Evolutionary conservation across 1,284 basidiomycete species (phyloP), one percentile per base, ranked within the genome.

Genomic region (Retiboletus flavoniger): DNA sequence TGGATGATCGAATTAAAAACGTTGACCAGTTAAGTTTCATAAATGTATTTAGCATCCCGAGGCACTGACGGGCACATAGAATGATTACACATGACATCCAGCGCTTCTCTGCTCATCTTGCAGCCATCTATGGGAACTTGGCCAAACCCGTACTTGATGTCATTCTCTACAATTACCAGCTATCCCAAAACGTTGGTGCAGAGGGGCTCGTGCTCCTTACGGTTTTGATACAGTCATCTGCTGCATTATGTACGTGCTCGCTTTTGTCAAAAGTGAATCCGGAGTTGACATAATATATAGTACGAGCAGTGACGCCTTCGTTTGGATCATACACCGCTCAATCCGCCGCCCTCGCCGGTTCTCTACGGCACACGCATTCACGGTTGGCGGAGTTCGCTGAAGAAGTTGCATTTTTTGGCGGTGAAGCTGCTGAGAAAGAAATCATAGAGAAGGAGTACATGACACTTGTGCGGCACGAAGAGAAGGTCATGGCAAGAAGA

Each of bases 31-130:
- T 90, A 57, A 64, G 80, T 64, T 35, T 43, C 5, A 42, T 29
- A 21, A 13, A 35, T 21, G n/a, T 39, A 16, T 32, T 45, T 19
- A 47, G 16, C 42, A 31, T 34, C 28, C 21, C n/a, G 42, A 42
- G 54, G 41, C 49, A 35, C 56, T 62, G 42, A 59, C 46, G 21
- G 24, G 29, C 42, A 39, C 39, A 13, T 62, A 91, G 88, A 70
- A 90, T 96, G 84, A 93, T 98, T 60, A 96, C 95, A 0, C 89
- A 96, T 57, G 96, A 99, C 69, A 93, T 98, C 42, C 91, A 95
- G 69, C 91, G 91, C 55, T 98, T 98, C 74, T 93, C 93, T 32
- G 83, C 82, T 21, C 89, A 94, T 66, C 82, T 99, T 16, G 93
- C 96, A 9, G 93, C 94, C 39, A 95, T 98, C 43, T 99, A 98